Evolutionary conservation across 2,329 filamentous ascomycete genomes (phyloP).

Genomic region (Pyrenophora teres): DNA sequence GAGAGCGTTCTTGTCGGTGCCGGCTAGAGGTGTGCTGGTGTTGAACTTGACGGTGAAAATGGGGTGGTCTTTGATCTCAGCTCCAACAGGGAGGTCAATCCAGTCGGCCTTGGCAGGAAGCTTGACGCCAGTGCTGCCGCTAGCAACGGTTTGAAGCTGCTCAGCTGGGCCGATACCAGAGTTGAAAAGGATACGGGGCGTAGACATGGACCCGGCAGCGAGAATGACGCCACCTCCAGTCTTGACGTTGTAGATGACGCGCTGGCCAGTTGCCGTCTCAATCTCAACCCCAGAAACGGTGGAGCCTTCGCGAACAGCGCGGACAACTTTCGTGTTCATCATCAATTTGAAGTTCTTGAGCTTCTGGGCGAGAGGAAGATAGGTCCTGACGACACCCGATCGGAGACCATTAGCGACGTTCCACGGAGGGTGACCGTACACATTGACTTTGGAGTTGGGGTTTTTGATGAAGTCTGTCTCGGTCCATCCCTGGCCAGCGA

Average conservation of each 20-base stretch:
- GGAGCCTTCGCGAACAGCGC: constrained; percentile 65
- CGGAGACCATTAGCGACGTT: constrained; percentile 69
- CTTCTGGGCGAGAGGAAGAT: constrained; percentile 65
- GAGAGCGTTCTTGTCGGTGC: constrained; percentile 28
- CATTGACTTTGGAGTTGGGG: constrained; percentile 64
- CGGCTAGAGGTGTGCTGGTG: constrained; percentile 26
- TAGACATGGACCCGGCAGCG: constrained; percentile 69
- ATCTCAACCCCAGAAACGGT: constrained; percentile 68
- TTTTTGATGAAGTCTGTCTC: constrained; percentile 64
- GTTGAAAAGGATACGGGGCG: constrained; percentile 69
- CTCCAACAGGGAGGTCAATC: constrained; percentile 57
- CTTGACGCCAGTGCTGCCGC: constrained; percentile 47
- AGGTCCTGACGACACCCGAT: constrained; percentile 71
- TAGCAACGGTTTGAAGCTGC: constrained; percentile 52
- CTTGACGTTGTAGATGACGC: constrained; percentile 59
- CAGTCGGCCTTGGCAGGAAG: constrained; percentile 52
- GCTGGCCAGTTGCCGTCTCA: constrained; percentile 49
- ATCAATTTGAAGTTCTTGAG: constrained; percentile 69
- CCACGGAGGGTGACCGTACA: constrained; percentile 66
- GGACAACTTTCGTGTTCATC: constrained; percentile 67
- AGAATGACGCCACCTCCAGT: constrained; percentile 66
- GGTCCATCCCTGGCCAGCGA: constrained; percentile 65
- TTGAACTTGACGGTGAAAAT: constrained; percentile 45
- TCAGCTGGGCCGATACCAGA: constrained; percentile 69
- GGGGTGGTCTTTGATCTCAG: constrained; percentile 49